Evolutionary conservation across 225 moss, liverwort and hornwort genomes (phyloP).

Genomic region (Climacium dendroides): DNA sequence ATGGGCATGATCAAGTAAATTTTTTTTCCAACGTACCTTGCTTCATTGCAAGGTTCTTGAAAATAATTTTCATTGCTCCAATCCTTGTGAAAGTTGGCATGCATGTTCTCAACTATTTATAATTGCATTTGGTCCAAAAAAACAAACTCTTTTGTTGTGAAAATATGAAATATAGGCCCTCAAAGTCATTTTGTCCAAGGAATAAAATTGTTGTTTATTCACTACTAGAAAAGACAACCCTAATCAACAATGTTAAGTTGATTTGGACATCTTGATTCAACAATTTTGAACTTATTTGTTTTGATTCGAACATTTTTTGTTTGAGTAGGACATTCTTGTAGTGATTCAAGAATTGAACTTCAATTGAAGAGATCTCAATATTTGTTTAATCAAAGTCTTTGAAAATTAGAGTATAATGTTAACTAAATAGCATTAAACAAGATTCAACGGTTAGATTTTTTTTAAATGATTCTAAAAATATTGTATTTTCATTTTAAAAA

Average conservation of each 20-base stretch:
- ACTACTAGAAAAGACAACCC: no score
- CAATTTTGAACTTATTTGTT: no score
- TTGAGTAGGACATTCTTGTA: no score
- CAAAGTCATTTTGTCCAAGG: accelerated
- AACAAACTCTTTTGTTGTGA: neutral
- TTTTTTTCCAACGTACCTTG: neutral
- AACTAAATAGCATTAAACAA: neutral
- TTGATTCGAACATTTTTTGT: no score
- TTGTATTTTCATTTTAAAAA: neutral
- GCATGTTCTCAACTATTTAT: neutral
- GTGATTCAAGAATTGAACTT: no score
- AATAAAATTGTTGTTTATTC: neutral
- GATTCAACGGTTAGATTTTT: accelerated
- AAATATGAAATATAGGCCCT: neutral
- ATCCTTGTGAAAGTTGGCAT: neutral
- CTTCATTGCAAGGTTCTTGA: neutral
- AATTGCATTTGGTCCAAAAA: neutral
- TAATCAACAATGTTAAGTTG: no score
- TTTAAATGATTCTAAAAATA: neutral
- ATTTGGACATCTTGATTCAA: no score
- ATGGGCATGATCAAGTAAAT: neutral
- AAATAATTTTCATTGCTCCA: neutral
- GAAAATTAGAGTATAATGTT: neutral
- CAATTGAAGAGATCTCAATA: neutral
- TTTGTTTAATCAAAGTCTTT: neutral